Base-by-base conservation (phyloP, 2,329 filamentous ascomycete species). In the Pseudogymnoascus verrucosus region DNA sequence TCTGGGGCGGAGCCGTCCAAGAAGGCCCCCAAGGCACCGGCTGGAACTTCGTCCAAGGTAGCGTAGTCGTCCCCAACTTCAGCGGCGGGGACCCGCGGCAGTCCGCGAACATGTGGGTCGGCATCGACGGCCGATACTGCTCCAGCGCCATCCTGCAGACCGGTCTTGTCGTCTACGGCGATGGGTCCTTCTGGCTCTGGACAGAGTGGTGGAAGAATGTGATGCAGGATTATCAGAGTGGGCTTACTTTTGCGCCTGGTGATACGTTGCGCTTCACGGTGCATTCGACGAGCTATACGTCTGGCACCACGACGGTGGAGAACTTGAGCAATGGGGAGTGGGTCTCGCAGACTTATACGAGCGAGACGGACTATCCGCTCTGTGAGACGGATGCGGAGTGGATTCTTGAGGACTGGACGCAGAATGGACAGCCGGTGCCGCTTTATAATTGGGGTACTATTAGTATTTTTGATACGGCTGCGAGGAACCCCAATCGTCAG, bases 201-300 rank as follows among this genome's bases (percentile, higher is more conserved):
- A 84, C 81, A 67, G 82, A 84, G 70, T 85, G 82, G 82, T 83
- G 78, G 67, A 82, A 81, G 67, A 76, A 80, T 69, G 83, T 82
- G 69, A 71, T 67, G 44, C 44, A 51, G 44, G 28, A 51, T 12
- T 51, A 51, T 28, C 12, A 28, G 44, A 51, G 44, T 63, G 74
- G 74, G 64, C 72, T 84, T 63, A 57, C 68, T 2, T 73, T 83
- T 63, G 69, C 71, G 14, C 76, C 76, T 0, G 80, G 80, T 6
- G 76, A 82, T 63, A 70, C 71, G 1, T 76, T 82, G 62, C 71
- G 68, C 39, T 67, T 77, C 66, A 76, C 68, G 62, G 76, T 73
- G 67, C 70, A 60, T 67, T 76, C 71, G n/a, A 76, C 68, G 3
- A 76, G 73, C 14, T 73, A 71, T 10, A 78, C 73, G 37, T 64